phyloP scores from a whole-genome alignment of 2,329 filamentous ascomycete genomes.

The Fusarium continuum region DNA sequence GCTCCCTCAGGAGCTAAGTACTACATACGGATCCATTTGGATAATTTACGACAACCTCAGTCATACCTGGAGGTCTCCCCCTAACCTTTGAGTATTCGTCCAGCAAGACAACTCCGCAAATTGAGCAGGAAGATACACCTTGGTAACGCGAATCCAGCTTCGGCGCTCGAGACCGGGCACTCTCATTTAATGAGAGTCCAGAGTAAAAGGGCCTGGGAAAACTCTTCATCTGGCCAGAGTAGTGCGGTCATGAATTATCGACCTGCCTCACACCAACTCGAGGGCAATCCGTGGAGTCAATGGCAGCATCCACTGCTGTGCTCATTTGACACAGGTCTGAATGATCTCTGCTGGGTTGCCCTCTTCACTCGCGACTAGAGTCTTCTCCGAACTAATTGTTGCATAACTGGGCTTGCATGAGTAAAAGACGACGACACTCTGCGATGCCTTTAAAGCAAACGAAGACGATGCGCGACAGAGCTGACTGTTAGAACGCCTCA shows the following conservation, averaged over 20 bases:
- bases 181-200: not conserved
- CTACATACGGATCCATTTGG: slow-evolving; percentile 51
- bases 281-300: not conserved
- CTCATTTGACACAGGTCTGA: not conserved
- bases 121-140: not conserved
- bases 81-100: slow-evolving; percentile 9
- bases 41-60: slow-evolving; percentile 47
- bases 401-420: not conserved
- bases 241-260: slow-evolving; percentile 10
- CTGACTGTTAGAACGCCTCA: not conserved
- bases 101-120: not conserved
- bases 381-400: not conserved
- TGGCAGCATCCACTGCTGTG: not conserved
- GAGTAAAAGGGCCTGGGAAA: not conserved
- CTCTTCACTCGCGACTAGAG: not conserved
- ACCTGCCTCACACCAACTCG: not conserved
- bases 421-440: not conserved
- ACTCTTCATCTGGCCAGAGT: not conserved
- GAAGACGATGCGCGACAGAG: not conserved
- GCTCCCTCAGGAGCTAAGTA: slow-evolving; percentile 37
- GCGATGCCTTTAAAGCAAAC: not conserved
- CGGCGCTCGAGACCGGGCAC: not conserved
- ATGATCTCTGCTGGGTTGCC: not conserved
- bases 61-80: slow-evolving; percentile 19
- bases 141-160: not conserved